A percentile compares a stretch with the other conserved stretches of the same genome.
phyloP scores from a whole-genome alignment of 805 yeast genomes.

The Yarrowia sp. region DNA sequence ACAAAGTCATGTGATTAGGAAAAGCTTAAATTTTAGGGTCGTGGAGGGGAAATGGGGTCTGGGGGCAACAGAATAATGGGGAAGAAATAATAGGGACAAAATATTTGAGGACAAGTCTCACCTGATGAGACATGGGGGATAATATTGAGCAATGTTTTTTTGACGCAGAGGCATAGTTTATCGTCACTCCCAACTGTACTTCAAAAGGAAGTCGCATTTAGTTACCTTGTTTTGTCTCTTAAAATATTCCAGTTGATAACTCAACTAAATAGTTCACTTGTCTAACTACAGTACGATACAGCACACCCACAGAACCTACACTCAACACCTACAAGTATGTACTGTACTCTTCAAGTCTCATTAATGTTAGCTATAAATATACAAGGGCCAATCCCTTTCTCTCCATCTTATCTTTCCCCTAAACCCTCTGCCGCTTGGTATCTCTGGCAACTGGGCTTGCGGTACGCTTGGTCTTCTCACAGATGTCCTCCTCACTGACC shows the following conservation, averaged over 20 bases:
- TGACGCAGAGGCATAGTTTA: too few relatives aligned
- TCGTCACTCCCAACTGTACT: too few relatives aligned
- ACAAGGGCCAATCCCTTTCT: not conserved
- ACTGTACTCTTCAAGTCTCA: not conserved
- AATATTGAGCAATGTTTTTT: too few relatives aligned
- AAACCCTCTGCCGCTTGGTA: constrained; percentile 17
- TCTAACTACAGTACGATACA: too few relatives aligned
- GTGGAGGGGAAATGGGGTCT: not conserved
- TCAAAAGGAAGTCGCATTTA: too few relatives aligned
- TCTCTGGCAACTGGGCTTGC: constrained; percentile 24
- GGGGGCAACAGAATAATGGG: not conserved
- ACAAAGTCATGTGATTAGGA: constrained; percentile 3
- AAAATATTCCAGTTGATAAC: too few relatives aligned
- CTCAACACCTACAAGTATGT: too few relatives aligned
- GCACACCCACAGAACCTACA: too few relatives aligned
- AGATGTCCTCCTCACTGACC: constrained; percentile 27
- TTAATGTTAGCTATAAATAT: constrained; percentile 35
- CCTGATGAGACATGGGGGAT: too few relatives aligned
- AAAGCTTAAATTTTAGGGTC: not conserved
- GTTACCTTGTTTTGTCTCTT: too few relatives aligned
- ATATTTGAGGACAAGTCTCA: not conserved
- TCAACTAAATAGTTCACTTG: too few relatives aligned
- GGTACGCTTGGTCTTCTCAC: constrained; percentile 17
- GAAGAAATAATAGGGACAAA: not conserved
- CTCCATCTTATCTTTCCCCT: not conserved